Percentiles rank a stretch among this genome's conserved stretches.
Evolutionary conservation across 768 basidiomycete genomes (phyloP).

Genomic region (Amyloporia xantha): DNA sequence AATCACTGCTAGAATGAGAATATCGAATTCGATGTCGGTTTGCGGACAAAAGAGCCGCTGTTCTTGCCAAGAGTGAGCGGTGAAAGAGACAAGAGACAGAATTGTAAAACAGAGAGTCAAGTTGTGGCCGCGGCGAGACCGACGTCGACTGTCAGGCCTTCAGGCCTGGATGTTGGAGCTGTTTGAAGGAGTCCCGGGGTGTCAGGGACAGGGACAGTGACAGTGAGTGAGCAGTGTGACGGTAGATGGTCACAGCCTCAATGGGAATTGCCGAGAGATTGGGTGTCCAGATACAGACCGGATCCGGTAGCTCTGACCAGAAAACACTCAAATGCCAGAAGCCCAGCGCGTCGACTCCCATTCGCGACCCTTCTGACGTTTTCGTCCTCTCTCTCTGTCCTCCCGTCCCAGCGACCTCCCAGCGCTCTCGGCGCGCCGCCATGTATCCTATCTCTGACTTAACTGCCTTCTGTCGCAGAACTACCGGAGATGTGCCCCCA

Average conservation of each 20-base stretch:
- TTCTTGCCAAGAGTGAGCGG: not conserved
- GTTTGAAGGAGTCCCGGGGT: no score
- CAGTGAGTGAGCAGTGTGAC: not conserved
- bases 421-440: constrained; percentile 9
- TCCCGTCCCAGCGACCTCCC: constrained; percentile 3
- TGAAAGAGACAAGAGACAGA: not conserved
- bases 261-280: not conserved
- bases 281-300: not conserved
- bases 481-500: constrained; percentile 80
- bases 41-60: not conserved
- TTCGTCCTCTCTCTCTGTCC: not conserved
- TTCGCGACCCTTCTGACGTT: not conserved
- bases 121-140: no score
- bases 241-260: not conserved
- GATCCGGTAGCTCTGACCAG: not conserved
- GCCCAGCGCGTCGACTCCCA: not conserved
- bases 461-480: constrained; percentile 79
- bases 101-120: no score
- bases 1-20: not conserved
- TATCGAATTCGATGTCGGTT: not conserved
- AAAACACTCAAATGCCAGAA: not conserved
- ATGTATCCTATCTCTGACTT: constrained; percentile 87
- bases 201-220: not conserved
- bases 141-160: no score
- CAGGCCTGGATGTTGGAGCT: no score